phyloP scores from a whole-genome alignment of 108 stramenopile genomes.

The Fragilariopsis cylindrus region DNA sequence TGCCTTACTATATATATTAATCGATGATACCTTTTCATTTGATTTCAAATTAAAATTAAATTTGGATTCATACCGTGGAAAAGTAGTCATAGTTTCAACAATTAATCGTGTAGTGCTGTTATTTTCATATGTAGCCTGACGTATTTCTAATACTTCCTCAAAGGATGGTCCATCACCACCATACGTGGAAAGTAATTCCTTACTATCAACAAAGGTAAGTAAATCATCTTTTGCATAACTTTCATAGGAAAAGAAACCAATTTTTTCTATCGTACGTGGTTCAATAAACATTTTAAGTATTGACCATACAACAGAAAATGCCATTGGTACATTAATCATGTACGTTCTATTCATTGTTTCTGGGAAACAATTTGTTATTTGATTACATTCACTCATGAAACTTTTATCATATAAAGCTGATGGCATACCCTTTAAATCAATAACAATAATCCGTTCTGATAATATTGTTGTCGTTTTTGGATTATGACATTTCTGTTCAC shows the following conservation, averaged over 20 bases:
- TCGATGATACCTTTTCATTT: neutral
- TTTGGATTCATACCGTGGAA: no score
- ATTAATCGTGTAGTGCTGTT: neutral
- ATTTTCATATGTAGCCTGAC: neutral
- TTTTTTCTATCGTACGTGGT: constrained; percentile 13
- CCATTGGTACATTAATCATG: constrained; percentile 22
- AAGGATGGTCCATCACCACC: constrained; percentile 24
- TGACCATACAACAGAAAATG: constrained; percentile 19
- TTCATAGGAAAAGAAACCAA: constrained; percentile 16
- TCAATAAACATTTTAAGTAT: constrained; percentile 7
- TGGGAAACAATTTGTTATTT: constrained; percentile 18
- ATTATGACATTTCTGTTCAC: neutral
- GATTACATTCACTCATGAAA: constrained; percentile 2
- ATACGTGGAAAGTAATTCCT: constrained; percentile 16
- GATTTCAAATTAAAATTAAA: neutral
- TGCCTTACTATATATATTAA: neutral
- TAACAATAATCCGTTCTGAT: constrained; percentile 15
- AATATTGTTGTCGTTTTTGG: neutral
- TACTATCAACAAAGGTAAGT: constrained; percentile 1
- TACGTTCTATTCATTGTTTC: constrained; percentile 21
- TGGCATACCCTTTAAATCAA: constrained; percentile 15
- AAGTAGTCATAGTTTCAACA: neutral
- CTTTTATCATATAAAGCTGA: constrained; percentile 4
- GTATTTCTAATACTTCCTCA: constrained; percentile 5
- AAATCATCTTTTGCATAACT: constrained; percentile 10